Evolutionary conservation across 2,329 filamentous ascomycete species (phyloP), one percentile per base, ranked within the genome.

Genomic region (Aspergillus quadricinctus): DNA sequence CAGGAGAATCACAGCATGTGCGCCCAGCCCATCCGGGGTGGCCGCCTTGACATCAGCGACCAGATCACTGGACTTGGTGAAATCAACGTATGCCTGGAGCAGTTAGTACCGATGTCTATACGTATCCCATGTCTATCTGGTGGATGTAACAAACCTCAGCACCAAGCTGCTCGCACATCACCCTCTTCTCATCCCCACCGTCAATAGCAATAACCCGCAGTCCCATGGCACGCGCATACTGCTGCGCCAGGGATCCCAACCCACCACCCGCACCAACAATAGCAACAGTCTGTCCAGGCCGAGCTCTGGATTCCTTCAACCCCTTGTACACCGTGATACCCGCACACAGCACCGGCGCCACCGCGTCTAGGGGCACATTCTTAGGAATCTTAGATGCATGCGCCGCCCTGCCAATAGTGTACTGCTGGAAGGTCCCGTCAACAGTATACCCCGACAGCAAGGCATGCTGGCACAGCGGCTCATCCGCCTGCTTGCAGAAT

Each of bases 211-310:
- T 87, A 63, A 85, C 80, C 62, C 86, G 81, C 53, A 96, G 78
- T 57, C 92, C 90, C 92, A 97, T 96, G 40, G 92, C 92, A 73
- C 87, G 89, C 53, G 90, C 91, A 77, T 95, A 96, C 77, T 96
- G 92, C 64, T 89, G 81, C 21, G 90, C 91, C 63, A 95, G 79
- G 54, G 82, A 86, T 29, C 90, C 91, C 52, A 96, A 83, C 68
- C 90, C 90, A 74, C 70, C 70, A 29, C 70, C 71, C 1, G 68
- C 65, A 1, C 71, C 71, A 5, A 69, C 54, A 17, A 73, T 57
- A 2, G 59, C 68, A 25, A 72, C 52, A 53, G 62, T 66, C 50
- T 69, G 63, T 4, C 69, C 69, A 19, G 61, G 50, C 25, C 59
- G 61, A 27, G 82, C 64, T 2, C 67, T 74, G 1, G 77, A 69